Evolutionary conservation across 2,329 filamentous ascomycete species (phyloP).

Genomic region (Waltergamsia citrina): DNA sequence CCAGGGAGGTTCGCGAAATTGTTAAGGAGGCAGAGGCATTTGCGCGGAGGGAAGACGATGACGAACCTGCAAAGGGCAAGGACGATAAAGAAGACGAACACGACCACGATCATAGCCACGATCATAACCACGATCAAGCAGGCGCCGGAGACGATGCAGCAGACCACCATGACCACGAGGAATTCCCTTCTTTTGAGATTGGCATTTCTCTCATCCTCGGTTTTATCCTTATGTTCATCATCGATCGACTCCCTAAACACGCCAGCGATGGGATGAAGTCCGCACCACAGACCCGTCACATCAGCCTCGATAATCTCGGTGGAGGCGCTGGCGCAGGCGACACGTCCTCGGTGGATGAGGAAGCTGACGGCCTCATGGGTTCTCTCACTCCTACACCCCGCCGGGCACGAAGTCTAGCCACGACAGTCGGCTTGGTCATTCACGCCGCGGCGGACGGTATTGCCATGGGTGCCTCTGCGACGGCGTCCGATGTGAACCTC

Average conservation of each 20-base stretch:
- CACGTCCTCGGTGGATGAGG: constrained; percentile 35
- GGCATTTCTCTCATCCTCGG: constrained; percentile 80
- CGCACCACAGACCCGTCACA: constrained; percentile 65
- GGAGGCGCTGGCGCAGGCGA: background rate
- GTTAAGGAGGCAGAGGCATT: background rate
- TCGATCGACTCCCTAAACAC: constrained; percentile 76
- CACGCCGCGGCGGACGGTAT: constrained; percentile 94
- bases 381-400: constrained; percentile 47
- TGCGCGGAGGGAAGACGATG: constrained; percentile 1
- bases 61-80: background rate
- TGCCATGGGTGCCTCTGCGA: constrained; percentile 83
- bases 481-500: constrained; percentile 62
- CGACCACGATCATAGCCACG: constrained; percentile 8
- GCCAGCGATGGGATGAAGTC: constrained; percentile 55
- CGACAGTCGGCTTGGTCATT: constrained; percentile 90
- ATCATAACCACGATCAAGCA: constrained; percentile 7
- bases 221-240: constrained; percentile 94
- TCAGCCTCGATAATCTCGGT: constrained; percentile 74
- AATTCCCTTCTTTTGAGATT: constrained; percentile 64
- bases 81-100: constrained; percentile 1
- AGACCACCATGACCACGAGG: constrained; percentile 19
- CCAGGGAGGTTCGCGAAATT: background rate
- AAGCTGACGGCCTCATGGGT: constrained; percentile 49
- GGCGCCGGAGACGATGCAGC: constrained; percentile 15
- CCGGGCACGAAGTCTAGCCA: constrained; percentile 59